Evolutionary conservation across 805 yeast genomes (phyloP).

Genomic region (Grigorovia transvaalensis): DNA sequence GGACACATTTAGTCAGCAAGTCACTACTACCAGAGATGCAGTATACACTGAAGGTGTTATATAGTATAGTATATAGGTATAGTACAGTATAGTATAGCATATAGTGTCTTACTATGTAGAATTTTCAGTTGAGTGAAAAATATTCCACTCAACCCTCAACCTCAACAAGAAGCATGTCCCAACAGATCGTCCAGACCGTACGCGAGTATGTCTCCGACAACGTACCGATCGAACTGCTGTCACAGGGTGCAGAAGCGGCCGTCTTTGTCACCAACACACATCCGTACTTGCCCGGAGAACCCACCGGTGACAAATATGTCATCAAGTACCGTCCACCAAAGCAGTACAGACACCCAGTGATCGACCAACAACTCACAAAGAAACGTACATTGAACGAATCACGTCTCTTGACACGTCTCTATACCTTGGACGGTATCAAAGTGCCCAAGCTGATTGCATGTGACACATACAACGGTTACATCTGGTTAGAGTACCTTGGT

Average conservation of each 20-base stretch:
- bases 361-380: constrained; percentile 68
- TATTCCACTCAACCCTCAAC: neutral
- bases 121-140: no score
- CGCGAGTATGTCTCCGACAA: constrained; percentile 34
- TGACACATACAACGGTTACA: constrained; percentile 69
- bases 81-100: no score
- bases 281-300: constrained; percentile 45
- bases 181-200: constrained; percentile 36
- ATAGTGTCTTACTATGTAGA: no score
- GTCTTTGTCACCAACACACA: constrained; percentile 55
- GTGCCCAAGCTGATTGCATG: constrained; percentile 67
- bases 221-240: constrained; percentile 43
- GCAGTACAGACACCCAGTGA: constrained; percentile 76
- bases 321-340: constrained; percentile 83
- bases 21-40: no score
- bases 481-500: constrained; percentile 83
- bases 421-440: constrained; percentile 37
- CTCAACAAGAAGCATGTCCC: constrained; percentile 35
- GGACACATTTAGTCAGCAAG: no score
- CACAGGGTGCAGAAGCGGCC: constrained; percentile 90
- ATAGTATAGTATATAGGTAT: no score
- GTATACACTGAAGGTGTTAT: no score
- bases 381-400: constrained; percentile 80
- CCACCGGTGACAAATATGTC: constrained; percentile 34
- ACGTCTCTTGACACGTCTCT: constrained; percentile 54